Percentiles rank a stretch among this genome's conserved stretches.
Conservation (phyloP, 331 rosid genomes). For the Spiraea crenata region DNA sequence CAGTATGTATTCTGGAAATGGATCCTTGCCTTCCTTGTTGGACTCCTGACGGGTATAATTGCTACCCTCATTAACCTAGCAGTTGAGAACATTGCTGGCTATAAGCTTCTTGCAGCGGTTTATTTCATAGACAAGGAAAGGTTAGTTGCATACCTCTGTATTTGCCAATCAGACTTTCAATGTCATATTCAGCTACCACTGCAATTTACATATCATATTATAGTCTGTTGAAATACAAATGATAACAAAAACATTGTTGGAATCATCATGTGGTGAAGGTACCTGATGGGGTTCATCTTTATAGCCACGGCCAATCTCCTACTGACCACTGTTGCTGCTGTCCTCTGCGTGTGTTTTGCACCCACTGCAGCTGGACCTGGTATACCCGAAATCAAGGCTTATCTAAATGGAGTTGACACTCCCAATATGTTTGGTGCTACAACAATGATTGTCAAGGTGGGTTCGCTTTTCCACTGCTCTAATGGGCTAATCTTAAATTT, state of each 20-base stretch:
- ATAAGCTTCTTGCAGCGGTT: slow-evolving; percentile 66
- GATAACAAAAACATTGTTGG: neutral
- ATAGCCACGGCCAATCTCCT: slow-evolving; percentile 55
- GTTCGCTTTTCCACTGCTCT: slow-evolving; percentile 13
- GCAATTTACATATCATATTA: neutral
- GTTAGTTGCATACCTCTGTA: slow-evolving; percentile 25
- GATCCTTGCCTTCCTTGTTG: slow-evolving; percentile 74
- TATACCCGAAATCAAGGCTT: slow-evolving; percentile 95
- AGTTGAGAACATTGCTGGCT: slow-evolving; percentile 83
- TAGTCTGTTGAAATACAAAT: neutral
- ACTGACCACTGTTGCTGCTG: slow-evolving; percentile 58
- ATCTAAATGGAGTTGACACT: slow-evolving; percentile 89
- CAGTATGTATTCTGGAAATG: slow-evolving; percentile 79
- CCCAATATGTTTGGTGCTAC: slow-evolving; percentile 86
- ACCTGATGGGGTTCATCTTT: slow-evolving; percentile 56
- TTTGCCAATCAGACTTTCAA: neutral
- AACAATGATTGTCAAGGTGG: slow-evolving; percentile 72
- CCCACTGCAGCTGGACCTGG: slow-evolving; percentile 98
- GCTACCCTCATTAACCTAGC: slow-evolving; percentile 91
- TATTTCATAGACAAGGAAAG: slow-evolving; percentile 50
- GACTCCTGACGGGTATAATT: slow-evolving; percentile 78
- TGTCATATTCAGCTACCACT: neutral
- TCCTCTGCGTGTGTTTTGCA: slow-evolving; percentile 78
- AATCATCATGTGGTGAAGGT: slow-evolving; percentile 42
- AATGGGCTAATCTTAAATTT: neutral